A percentile compares a stretch with the other conserved stretches of the same genome.
phyloP scores from a whole-genome alignment of 2,329 filamentous ascomycete genomes.

The Ceratocystiopsis sp. region DNA sequence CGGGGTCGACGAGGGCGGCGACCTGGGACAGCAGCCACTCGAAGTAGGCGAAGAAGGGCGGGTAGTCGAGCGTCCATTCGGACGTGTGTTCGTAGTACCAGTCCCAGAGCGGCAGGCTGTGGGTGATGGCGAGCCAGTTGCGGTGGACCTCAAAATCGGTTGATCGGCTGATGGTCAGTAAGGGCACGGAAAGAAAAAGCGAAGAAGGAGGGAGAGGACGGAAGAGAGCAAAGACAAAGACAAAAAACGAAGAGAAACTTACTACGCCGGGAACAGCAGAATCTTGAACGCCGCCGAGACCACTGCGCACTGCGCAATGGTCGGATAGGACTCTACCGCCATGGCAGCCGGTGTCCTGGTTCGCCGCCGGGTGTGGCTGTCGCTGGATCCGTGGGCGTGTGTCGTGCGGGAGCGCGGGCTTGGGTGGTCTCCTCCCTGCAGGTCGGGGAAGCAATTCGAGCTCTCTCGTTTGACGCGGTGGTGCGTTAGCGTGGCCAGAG shows the following conservation, averaged over 20 bases:
- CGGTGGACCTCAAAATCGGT: constrained; percentile 98
- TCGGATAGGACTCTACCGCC: constrained; percentile 60
- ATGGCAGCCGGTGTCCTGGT: constrained; percentile 26
- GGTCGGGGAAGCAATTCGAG: not conserved
- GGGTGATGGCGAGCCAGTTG: constrained; percentile 94
- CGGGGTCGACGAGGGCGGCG: constrained; percentile 59
- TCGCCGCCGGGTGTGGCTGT: not conserved
- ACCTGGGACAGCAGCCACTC: constrained; percentile 81
- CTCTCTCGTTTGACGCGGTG: not conserved
- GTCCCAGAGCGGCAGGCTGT: constrained; percentile 68
- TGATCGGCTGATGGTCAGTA: constrained; percentile 53
- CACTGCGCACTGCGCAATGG: constrained; percentile 74
- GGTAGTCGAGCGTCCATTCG: constrained; percentile 98
- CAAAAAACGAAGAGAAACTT: constrained; percentile 21
- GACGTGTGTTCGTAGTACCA: constrained; percentile 98
- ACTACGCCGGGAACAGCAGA: constrained; percentile 89
- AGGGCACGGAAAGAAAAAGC: not conserved
- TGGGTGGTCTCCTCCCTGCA: no score
- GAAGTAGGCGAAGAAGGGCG: constrained; percentile 94
- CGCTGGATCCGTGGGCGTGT: not conserved
- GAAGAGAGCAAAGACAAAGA: not conserved
- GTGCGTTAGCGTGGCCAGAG: no score
- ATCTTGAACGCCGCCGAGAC: constrained; percentile 81
- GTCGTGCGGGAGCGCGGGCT: no score
- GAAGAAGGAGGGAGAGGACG: not conserved